Conservation (phyloP, 225 moss, liverwort and hornwort species). For the Takakia lepidozioides region DNA sequence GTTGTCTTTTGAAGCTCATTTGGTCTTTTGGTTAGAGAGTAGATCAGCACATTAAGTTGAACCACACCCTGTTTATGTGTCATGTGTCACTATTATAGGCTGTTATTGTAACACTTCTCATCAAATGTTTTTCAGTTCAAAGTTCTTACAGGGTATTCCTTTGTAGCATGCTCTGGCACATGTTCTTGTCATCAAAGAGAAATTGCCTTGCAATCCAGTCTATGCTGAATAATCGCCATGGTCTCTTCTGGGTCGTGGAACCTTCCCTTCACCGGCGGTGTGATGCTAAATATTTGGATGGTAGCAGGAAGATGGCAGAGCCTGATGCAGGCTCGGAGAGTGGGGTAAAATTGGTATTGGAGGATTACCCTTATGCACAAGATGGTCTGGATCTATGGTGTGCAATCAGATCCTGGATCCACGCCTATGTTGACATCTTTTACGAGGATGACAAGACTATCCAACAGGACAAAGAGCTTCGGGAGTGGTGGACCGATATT, state of each 20-base stretch:
- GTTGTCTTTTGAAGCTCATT: too few species aligned
- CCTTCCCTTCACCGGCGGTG: too few species aligned
- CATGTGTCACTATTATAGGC: too few species aligned
- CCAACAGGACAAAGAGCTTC: constrained; percentile 31
- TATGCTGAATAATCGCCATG: too few species aligned
- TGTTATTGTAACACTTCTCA: too few species aligned
- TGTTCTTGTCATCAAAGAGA: too few species aligned
- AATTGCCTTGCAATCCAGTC: too few species aligned
- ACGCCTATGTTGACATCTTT: constrained; percentile 37
- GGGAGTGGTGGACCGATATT: constrained; percentile 40
- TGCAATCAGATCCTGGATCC: constrained; percentile 24
- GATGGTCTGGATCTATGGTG: constrained; percentile 46
- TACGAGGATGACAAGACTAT: constrained; percentile 15
- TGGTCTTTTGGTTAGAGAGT: neutral
- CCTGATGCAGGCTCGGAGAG: constrained; percentile 19
- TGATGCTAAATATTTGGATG: too few species aligned
- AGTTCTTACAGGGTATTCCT: too few species aligned
- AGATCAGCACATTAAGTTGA: neutral
- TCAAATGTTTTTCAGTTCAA: too few species aligned
- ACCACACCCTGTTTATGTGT: neutral
- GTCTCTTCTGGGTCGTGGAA: too few species aligned
- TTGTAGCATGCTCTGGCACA: too few species aligned
- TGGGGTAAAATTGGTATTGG: constrained; percentile 45
- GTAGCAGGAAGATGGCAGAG: constrained; percentile 60
- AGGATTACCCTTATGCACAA: constrained; percentile 62